Base-by-base conservation (phyloP, 1,284 basidiomycete genomes). In the Ganoderma leucocontextum region DNA sequence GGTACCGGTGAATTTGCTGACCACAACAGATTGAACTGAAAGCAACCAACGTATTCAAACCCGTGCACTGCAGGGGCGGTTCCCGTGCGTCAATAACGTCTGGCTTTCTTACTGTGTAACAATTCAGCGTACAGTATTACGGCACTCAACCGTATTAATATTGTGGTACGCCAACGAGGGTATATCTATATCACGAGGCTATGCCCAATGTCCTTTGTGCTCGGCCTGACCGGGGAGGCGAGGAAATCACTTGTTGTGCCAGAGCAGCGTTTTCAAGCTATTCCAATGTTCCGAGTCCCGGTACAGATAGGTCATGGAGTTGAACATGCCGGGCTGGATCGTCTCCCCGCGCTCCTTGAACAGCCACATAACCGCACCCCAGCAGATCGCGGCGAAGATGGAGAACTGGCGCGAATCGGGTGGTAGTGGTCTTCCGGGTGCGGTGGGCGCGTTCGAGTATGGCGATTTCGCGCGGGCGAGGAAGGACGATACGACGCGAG, bases 351-450 rank as follows among this genome's bases (percentile, higher is more conserved):
- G 85, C 79, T 97, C 87, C 75, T 91, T 86, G 86, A 97, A 99
- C 70, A 98, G 84, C 89, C 94, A 99, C 97, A 99, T 99, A 60
- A 98, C 96, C n/a, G 91, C 86, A 47, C 95, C 97, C 97, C 97
- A 99, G 44, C 92, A 89, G 39, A 98, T 73, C 0, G 97, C 95
- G 2, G 97, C 95, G 75, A 98, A 96, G 41, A 94, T 78, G 2
- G 94, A 90, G 82, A 98, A 99, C 76, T 95, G 91, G 35, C 87
- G 84, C 52, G 92, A 84, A 76, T 96, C 88, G 2, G 95, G 95
- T 4, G 95, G 95, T 57, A 95, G 80, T 2, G 95, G 93, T 75
- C 87, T 89, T 38, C 86, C 86, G 17, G 81, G 78, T 47, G 83
- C 79, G 17, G 82, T 73, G 39, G 82, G 74, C 9, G 75, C 68